Base-by-base conservation (phyloP, 2,329 filamentous ascomycete genomes). In the Thielaviopsis euricoi region DNA sequence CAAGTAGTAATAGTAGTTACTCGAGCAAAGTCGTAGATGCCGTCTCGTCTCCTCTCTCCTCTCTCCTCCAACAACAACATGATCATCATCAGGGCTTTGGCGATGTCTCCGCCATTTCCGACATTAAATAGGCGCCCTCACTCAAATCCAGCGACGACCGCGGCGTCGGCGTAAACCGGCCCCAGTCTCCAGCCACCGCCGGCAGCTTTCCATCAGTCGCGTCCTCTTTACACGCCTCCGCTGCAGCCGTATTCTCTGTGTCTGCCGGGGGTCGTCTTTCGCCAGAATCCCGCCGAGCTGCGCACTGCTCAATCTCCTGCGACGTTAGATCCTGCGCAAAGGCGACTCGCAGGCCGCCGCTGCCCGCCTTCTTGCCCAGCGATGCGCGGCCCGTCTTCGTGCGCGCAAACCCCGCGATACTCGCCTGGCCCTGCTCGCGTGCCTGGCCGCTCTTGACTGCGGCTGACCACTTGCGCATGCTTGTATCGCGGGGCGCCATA, bases 341-440 rank as follows among this genome's bases (percentile, higher is more conserved):
- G 5, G 29, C 29, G 7, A 33, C 29, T 10, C 29, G 3, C 29
- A 6, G 7, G 7, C 5, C 29, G 12, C 29, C 29, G 7, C 29
- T 10, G 29, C 29, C n/a, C 15, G 40, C 23, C 13, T n/a, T 51
- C 19, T 21, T 7, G 25, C 7, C 23, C 43, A 52, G 6, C 26
- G 51, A n/a, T n/a, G n/a, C n/a, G n/a, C n/a, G 56, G 26, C 63
- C 58, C 54, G 62, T 66, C 61, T n/a, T n/a, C n/a, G 67, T 70
- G 50, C 65, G 65, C 23, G 75, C 61, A 60, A 76, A 80, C 9
- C 65, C 74, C 59, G 71, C 71, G 73, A 81, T 79, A 57, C 73
- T 77, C 56, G 69, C 68, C 65, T 73, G 73, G 68, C 76, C 76
- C 63, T 66, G 71, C 26, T 71, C 71, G 63, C 70, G 64, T 54